Base-by-base conservation (phyloP, 768 basidiomycete genomes). In the Agrocybe chaxingu region DNA sequence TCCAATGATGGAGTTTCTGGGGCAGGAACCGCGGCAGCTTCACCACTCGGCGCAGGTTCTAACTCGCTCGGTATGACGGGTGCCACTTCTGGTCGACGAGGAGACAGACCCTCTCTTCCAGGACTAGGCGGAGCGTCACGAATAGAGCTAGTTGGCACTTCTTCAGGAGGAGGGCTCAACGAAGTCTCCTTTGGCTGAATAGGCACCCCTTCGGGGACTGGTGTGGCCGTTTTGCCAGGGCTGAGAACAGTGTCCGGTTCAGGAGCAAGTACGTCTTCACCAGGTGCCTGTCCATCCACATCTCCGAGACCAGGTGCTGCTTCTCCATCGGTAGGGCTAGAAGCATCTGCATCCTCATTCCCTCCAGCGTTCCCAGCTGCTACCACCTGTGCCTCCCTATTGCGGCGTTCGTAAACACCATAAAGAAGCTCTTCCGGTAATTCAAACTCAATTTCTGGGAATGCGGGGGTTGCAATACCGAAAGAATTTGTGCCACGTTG, bases 401-500 rank as follows among this genome's bases (percentile, higher is more conserved):
- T 29, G 39, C 6, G 11, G 38, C 42, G 35, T 33, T 53, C 57
- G 32, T 45, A 52, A 32, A 49, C 52, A 36, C 52, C 43, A 33
- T 47, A 49, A 24, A 47, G 45, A 55, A 84, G 58, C 82, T 81
- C 85, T 13, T 65, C 53, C 0, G 87, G 86, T 34, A 84, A 65
- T 56, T 77, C 73, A 57, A 78, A 88, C 38, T 86, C 83, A 8
- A 11, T 10, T 4, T 54, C 50, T 36, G 45, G 47, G 33, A 57
- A 56, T 10, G 48, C 32, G 34, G 56, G 52, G 3, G 50, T 49
- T 9, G 45, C 32, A 12, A 47, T 48, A 0, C 87, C 86, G 59
- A 87, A 89, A 7, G 84, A 81, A 11, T 71, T 74, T 37, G 76
- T 66, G 54, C 79, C 74, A 73, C 8, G 79, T 75, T 60, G 78